Evolutionary conservation across 2,329 filamentous ascomycete genomes (phyloP).

Genomic region (Fusarium verrucosum): DNA sequence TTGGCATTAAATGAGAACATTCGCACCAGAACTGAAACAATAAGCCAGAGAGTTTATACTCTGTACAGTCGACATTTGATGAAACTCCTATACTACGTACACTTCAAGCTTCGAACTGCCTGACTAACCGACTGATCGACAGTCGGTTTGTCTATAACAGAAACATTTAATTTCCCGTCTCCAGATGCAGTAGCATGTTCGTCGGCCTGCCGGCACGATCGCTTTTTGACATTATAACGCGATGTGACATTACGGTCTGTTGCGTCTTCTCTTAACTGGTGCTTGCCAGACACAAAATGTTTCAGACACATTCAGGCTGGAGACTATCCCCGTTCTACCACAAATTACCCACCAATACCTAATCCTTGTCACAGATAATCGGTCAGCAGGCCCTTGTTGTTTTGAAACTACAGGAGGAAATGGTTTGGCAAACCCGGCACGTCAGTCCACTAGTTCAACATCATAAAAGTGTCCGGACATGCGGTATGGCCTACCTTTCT

Average conservation of each 20-base stretch:
- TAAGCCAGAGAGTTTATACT: too few relatives aligned
- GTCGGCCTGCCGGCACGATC: not conserved
- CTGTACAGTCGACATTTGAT: too few relatives aligned
- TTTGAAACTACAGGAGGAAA: conserved; percentile 1
- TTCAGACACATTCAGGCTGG: not conserved
- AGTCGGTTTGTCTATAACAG: too few relatives aligned
- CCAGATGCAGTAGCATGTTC: not conserved
- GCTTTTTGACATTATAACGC: not conserved
- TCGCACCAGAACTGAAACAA: too few relatives aligned
- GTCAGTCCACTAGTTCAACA: not conserved
- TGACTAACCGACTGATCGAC: too few relatives aligned
- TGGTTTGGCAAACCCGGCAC: not conserved
- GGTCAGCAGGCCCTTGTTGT: not conserved
- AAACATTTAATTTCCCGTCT: not conserved
- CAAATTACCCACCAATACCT: conserved; percentile 13
- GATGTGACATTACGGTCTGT: too few relatives aligned
- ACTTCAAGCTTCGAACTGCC: too few relatives aligned
- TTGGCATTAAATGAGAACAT: too few relatives aligned
- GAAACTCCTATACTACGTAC: too few relatives aligned
- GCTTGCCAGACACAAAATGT: not conserved
- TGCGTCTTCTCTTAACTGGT: not conserved
- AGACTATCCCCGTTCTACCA: not conserved
- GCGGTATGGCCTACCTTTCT: accelerated
- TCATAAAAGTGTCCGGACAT: too few relatives aligned
- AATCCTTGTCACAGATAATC: accelerated